Evolutionary conservation across 78 protist genomes (phyloP), one percentile per base, ranked within the genome.

Genomic region (Goniomonas avonlea): DNA sequence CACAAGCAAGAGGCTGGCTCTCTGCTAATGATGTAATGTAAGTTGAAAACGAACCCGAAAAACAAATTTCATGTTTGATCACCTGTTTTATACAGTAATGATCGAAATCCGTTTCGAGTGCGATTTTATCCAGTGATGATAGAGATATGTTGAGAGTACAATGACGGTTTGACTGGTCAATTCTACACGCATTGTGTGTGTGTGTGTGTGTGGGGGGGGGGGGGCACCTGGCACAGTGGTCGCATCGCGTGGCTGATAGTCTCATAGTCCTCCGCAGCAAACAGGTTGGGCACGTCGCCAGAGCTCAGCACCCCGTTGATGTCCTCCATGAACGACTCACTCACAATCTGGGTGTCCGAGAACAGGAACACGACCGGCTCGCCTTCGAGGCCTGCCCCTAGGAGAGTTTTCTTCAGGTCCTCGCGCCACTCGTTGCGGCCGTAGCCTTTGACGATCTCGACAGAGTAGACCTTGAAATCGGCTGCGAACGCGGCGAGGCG

Each of bases 221-320:
- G n/a, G n/a, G n/a, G n/a, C n/a, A 35, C 71, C 59, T 41, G 82
- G 31, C 73, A 82, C 35, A 79, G 27, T 3, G 85, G 82, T 21
- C 81, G 43, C 85, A 91, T 82, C 21, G 59, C 37, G 35, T 7
- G 15, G 82, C n/a, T 17, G 47, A 92, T 90, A 17, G 8, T 23
- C 38, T 90, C 93, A 31, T 77, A 2, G 27, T 90, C 95, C 34
- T 77, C 84, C 9, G 25, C 38, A 0, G 68, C 88, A 65, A 80
- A 86, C 35, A 94, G 31, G 84, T 87, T 88, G 43, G 98, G 96
- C 11, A 94, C 93, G 27, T 92, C 95, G 8, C 95, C 98, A 37
- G 82, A 41, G 86, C 84, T 84, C 18, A 94, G 86, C 18, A 94
- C 79, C 84, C 65, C 83, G 79, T 84, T 87, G 63, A 94, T 55